Conservation (phyloP, 345 rosid species). For the Theobroma cacao region DNA sequence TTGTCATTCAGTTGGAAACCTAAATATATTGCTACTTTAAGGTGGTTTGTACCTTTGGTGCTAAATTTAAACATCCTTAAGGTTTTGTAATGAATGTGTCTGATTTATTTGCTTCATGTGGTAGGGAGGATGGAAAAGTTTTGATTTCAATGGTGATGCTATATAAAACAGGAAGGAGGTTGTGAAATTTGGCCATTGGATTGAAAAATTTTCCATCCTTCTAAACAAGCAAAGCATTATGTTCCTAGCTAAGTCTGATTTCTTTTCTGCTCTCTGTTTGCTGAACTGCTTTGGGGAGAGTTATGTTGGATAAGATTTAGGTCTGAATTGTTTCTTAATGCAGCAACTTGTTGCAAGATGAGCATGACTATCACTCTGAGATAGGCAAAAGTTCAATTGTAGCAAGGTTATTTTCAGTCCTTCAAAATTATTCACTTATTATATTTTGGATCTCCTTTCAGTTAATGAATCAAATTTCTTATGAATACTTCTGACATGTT, state of each 20-base stretch:
- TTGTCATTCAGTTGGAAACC: background rate
- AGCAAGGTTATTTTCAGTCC: constrained; percentile 9
- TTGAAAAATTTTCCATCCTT: constrained; percentile 3
- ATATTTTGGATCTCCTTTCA: background rate
- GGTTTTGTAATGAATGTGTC: background rate
- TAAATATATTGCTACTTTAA: background rate
- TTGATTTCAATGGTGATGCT: constrained; percentile 1
- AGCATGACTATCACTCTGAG: constrained; percentile 7
- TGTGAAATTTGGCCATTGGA: background rate
- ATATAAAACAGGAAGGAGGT: background rate
- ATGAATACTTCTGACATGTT: background rate
- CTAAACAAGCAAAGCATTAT: background rate
- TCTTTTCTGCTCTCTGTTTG: background rate
- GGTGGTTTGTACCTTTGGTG: background rate
- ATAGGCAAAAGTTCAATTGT: background rate
- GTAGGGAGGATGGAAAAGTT: constrained; percentile 10
- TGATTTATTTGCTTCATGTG: background rate
- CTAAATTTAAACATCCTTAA: background rate
- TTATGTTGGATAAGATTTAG: background rate
- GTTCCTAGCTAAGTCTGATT: background rate
- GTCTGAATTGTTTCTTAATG: constrained; percentile 3
- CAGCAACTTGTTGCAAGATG: constrained; percentile 9
- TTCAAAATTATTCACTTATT: background rate
- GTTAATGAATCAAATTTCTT: background rate
- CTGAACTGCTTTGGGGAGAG: constrained; percentile 5